phyloP scores from a whole-genome alignment of 192 early-diverging fungal species.

The Funneliformis geosporum region DNA sequence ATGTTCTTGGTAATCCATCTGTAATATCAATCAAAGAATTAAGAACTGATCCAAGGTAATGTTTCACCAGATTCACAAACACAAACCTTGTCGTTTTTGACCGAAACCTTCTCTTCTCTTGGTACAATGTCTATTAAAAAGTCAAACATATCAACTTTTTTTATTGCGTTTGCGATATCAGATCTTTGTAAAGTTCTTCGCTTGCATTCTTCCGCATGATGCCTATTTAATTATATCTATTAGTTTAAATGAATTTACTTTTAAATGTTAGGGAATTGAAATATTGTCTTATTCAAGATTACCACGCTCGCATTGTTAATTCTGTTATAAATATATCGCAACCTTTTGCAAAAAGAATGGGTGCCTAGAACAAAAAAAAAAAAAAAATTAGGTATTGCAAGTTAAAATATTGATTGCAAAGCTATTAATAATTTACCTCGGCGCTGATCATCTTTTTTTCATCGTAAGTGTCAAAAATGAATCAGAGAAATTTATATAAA shows the following conservation, averaged over 20 bases:
- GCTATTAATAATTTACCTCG: constrained; percentile 38
- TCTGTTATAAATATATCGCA: constrained; percentile 98
- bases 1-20: constrained; percentile 18
- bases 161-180: constrained; percentile 86
- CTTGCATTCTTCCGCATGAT: constrained; percentile 96
- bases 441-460: constrained; percentile 60
- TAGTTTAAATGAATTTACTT: neutral
- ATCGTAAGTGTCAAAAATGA: neutral
- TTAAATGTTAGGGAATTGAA: neutral
- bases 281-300: neutral
- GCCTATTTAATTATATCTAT: constrained; percentile 49
- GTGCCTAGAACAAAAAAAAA: constrained; percentile 59
- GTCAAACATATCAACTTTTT: constrained; percentile 93
- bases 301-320: constrained; percentile 79
- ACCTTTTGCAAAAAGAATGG: constrained; percentile 92
- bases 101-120: constrained; percentile 63
- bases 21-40: neutral
- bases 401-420: neutral
- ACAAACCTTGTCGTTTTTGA: constrained; percentile 24
- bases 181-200: constrained; percentile 90
- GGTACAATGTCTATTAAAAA: constrained; percentile 98
- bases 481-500: neutral
- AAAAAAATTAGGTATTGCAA: constrained; percentile 14
- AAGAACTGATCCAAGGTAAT: neutral
- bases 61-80: neutral